phyloP scores from a whole-genome alignment of 371 early-diverging fungal species.

The Apophysomyces sp. region DNA sequence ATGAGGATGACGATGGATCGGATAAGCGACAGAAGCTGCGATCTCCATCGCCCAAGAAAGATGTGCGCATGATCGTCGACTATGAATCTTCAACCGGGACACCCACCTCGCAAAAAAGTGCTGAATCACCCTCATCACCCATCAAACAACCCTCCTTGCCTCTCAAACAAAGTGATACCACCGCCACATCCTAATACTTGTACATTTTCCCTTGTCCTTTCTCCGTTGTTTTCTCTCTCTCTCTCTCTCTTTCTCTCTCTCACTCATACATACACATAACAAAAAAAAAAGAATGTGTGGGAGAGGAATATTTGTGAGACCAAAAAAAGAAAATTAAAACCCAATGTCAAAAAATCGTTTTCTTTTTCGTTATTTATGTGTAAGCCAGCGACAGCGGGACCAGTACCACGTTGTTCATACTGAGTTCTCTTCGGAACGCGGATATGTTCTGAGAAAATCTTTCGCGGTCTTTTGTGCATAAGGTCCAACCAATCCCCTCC shows the following conservation, averaged over 20 bases:
- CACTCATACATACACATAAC: no score
- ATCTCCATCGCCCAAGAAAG: not conserved
- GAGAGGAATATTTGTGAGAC: no score
- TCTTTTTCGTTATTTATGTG: not conserved
- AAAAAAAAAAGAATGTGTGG: no score
- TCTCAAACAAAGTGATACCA: not conserved
- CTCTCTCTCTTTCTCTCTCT: not conserved
- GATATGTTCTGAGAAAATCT: constrained; percentile 78
- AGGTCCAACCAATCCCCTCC: constrained; percentile 66
- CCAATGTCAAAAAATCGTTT: not conserved
- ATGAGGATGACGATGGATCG: constrained; percentile 17
- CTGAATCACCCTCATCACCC: not conserved
- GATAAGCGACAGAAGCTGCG: constrained; percentile 6
- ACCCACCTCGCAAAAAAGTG: not conserved
- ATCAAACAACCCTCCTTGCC: not conserved
- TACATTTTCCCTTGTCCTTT: not conserved
- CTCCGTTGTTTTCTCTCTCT: not conserved
- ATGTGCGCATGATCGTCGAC: constrained; percentile 3
- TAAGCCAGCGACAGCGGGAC: constrained; percentile 34
- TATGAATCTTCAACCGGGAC: constrained; percentile 6
- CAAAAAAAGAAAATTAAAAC: no score
- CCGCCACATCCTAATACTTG: not conserved
- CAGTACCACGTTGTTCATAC: constrained; percentile 50
- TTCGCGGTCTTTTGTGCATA: constrained; percentile 71
- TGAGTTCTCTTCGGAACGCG: constrained; percentile 64